Conservation (phyloP, 371 early-diverging fungal genomes). For the Mucor plumbeus region DNA sequence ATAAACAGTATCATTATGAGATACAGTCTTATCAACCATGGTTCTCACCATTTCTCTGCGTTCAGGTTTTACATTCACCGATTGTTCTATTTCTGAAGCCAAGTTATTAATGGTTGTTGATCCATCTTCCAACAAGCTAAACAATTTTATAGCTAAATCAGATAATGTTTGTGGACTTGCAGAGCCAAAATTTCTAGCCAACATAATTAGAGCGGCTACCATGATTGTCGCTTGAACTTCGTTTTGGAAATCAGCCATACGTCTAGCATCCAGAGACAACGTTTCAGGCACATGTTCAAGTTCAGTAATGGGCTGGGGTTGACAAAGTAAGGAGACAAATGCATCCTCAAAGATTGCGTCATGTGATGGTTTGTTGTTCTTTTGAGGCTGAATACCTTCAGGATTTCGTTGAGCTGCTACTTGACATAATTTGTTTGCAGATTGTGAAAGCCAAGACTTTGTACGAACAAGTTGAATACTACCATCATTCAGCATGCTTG, state of each 20-base stretch:
- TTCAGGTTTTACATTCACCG: conserved; percentile 35
- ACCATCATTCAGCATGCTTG: conserved; percentile 45
- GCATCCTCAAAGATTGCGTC: conserved; percentile 67
- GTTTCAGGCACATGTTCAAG: conserved; percentile 68
- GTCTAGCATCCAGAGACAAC: conserved; percentile 64
- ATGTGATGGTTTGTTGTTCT: conserved; percentile 37
- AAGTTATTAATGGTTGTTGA: conserved; percentile 59
- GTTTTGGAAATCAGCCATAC: conserved; percentile 68
- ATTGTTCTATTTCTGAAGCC: conserved; percentile 45
- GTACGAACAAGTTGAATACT: conserved; percentile 55
- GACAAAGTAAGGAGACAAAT: conserved; percentile 57
- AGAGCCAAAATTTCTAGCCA: conserved; percentile 66
- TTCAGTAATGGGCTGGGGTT: conserved; percentile 23
- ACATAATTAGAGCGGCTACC: conserved; percentile 70
- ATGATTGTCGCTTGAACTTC: conserved; percentile 70
- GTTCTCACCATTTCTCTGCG: conserved; percentile 54
- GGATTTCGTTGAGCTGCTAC: conserved; percentile 65
- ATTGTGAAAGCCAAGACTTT: conserved; percentile 58
- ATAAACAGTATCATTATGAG: conserved; percentile 72
- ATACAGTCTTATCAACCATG: conserved; percentile 79
- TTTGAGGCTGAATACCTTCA: conserved; percentile 56
- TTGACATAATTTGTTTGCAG: conserved; percentile 39
- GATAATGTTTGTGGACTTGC: conserved; percentile 24
- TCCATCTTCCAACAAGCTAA: conserved; percentile 58
- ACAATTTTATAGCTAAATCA: conserved; percentile 54